A percentile compares a stretch with the other conserved stretches of the same genome.
Conservation (phyloP, 2,329 filamentous ascomycete species). For the Aspergillus fructus region DNA sequence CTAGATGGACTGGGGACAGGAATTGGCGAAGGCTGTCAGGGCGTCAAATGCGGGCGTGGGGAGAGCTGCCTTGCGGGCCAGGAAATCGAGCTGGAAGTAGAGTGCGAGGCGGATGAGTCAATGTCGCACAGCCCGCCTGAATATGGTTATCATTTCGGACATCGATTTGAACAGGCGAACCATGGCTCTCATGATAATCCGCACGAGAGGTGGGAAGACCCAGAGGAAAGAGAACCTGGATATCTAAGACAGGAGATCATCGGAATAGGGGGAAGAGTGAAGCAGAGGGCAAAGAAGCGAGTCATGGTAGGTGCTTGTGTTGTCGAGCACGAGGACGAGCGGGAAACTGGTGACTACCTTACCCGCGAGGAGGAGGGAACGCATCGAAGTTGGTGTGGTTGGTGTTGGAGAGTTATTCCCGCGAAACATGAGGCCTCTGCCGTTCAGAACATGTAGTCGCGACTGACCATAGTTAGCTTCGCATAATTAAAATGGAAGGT, state of each 20-base stretch:
- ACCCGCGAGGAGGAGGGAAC: conserved; percentile 67
- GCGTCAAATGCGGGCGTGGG: conserved; percentile 82
- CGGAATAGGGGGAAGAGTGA: conserved; percentile 83
- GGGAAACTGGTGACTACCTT: conserved; percentile 64
- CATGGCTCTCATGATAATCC: conserved; percentile 17
- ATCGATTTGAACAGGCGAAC: conserved; percentile 15
- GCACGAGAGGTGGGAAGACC: conserved; percentile 21
- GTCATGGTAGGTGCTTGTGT: conserved; percentile 81
- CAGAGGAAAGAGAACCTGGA: conserved; percentile 56
- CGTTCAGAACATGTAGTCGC: neutral
- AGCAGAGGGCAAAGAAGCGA: conserved; percentile 82
- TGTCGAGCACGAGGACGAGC: conserved; percentile 80
- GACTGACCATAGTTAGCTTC: neutral
- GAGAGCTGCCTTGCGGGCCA: conserved; percentile 72
- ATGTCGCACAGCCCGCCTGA: conserved; percentile 31
- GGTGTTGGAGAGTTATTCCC: conserved; percentile 80
- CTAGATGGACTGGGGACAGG: conserved; percentile 81
- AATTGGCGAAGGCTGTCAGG: conserved; percentile 83
- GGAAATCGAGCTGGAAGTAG: conserved; percentile 78
- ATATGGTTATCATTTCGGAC: conserved; percentile 21
- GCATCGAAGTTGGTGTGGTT: conserved; percentile 83
- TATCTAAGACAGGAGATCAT: conserved; percentile 88
- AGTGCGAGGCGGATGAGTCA: conserved; percentile 74
- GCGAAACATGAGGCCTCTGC: conserved; percentile 44
- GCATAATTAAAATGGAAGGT: too few species aligned